A percentile compares a stretch with the other conserved stretches of the same genome.
Conservation (phyloP, 2,329 filamentous ascomycete genomes). For the Neopestalotiopsis rosae region DNA sequence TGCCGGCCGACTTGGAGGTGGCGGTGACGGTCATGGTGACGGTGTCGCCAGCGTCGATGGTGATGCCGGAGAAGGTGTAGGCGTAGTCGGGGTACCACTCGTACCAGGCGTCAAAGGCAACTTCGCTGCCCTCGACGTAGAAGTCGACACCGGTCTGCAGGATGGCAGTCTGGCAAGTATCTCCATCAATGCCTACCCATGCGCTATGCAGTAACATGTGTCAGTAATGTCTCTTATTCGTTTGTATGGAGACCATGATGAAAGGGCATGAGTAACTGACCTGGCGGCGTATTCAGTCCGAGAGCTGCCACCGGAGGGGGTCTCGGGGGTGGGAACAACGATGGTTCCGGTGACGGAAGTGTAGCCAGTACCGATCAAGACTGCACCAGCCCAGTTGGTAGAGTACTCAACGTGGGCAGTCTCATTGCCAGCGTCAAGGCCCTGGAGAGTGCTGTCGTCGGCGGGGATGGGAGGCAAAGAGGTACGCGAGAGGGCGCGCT, state of each 20-base stretch:
- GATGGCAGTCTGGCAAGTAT: constrained; percentile 59
- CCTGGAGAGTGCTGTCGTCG: background rate
- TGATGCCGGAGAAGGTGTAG: constrained; percentile 54
- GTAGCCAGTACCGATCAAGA: constrained; percentile 56
- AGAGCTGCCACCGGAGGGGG: constrained; percentile 38
- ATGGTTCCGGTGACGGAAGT: constrained; percentile 59
- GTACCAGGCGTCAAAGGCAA: constrained; percentile 56
- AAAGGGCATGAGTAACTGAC: too few species aligned
- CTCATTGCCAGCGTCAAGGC: constrained; percentile 7
- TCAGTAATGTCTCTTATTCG: constrained; percentile 28
- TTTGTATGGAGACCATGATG: too few species aligned
- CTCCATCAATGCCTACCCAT: constrained; percentile 68
- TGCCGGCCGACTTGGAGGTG: constrained; percentile 47
- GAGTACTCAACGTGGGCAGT: constrained; percentile 51
- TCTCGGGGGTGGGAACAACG: constrained; percentile 55
- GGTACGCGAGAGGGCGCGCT: constrained; percentile 31
- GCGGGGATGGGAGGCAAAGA: constrained; percentile 4
- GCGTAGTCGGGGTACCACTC: constrained; percentile 66
- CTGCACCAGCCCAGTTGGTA: constrained; percentile 65
- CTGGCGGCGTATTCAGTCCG: constrained; percentile 25
- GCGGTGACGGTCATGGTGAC: constrained; percentile 38
- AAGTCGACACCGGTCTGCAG: constrained; percentile 63
- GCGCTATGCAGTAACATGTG: constrained; percentile 33
- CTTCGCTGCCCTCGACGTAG: constrained; percentile 46
- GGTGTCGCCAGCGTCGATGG: constrained; percentile 37